Evolutionary conservation across 1,139 yeast genomes (phyloP).

Genomic region (Lodderomyces elongisporus): DNA sequence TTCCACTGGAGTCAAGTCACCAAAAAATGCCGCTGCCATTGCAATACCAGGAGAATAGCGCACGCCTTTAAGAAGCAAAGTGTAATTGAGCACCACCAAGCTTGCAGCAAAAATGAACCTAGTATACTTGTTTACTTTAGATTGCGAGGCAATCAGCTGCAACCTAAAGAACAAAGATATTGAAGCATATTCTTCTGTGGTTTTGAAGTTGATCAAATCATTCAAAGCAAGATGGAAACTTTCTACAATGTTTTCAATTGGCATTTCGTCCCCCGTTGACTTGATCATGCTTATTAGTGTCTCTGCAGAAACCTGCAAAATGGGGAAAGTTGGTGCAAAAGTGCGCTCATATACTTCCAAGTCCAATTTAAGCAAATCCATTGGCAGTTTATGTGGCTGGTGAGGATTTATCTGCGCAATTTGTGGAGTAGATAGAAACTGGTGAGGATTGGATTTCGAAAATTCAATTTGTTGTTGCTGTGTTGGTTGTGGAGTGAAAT

Average conservation of each 20-base stretch:
- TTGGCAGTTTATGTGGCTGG: constrained; percentile 10
- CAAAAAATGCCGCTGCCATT: constrained; percentile 49
- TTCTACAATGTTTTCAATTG: constrained; percentile 32
- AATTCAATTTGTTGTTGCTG: constrained; percentile 4
- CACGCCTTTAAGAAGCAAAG: constrained; percentile 54
- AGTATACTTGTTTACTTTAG: constrained; percentile 25
- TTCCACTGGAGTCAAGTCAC: constrained; percentile 52
- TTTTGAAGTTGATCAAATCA: constrained; percentile 39
- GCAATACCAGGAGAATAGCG: constrained; percentile 53
- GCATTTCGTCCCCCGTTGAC: constrained; percentile 28
- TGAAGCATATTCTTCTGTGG: constrained; percentile 24
- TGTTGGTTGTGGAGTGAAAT: no score
- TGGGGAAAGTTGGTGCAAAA: constrained; percentile 53
- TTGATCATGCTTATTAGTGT: constrained; percentile 14
- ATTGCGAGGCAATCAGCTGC: constrained; percentile 41
- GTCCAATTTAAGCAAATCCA: constrained; percentile 16
- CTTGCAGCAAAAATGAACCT: constrained; percentile 40
- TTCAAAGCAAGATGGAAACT: constrained; percentile 50
- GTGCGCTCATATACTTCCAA: constrained; percentile 43
- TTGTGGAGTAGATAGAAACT: not conserved
- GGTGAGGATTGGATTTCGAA: not conserved
- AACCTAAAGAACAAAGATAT: constrained; percentile 37
- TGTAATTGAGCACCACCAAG: constrained; percentile 50
- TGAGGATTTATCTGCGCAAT: constrained; percentile 1
- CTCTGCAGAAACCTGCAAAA: constrained; percentile 47